phyloP scores from a whole-genome alignment of 169 alveolate species.

The Plasmodium fragile region DNA sequence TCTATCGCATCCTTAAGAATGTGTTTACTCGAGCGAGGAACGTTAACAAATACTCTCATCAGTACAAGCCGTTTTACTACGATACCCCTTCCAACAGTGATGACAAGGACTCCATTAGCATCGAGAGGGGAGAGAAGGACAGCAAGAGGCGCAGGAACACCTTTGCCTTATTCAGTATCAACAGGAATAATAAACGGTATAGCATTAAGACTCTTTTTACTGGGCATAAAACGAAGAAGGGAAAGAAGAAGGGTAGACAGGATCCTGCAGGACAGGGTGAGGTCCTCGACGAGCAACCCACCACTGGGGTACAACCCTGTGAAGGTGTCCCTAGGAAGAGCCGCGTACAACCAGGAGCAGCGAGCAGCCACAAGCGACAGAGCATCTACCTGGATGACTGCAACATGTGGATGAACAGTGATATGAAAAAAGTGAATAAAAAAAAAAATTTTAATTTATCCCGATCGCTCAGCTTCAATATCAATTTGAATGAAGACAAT shows the following conservation, averaged over 20 bases:
- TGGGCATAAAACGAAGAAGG: background rate
- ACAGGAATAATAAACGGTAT: background rate
- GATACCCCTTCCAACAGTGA: constrained; percentile 35
- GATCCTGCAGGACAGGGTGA: background rate
- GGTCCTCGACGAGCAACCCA: background rate
- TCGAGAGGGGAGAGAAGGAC: constrained; percentile 6
- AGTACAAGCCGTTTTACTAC: constrained; percentile 57
- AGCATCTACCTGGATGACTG: constrained; percentile 64
- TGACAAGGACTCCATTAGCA: constrained; percentile 23
- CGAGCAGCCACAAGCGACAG: constrained; percentile 1
- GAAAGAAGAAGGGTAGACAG: background rate
- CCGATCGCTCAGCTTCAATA: constrained; percentile 44
- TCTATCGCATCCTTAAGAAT: constrained; percentile 50
- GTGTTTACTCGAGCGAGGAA: constrained; percentile 52
- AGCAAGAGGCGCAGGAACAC: constrained; percentile 17
- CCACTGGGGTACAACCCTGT: background rate
- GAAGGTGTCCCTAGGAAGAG: background rate
- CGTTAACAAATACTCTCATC: constrained; percentile 55
- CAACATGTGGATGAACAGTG: constrained; percentile 53
- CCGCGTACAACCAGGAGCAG: background rate
- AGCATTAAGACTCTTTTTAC: constrained; percentile 15
- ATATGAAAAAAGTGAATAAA: constrained; percentile 21
- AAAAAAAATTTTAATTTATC: constrained; percentile 16
- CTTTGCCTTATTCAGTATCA: constrained; percentile 8
- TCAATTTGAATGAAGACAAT: background rate